Base-by-base conservation (phyloP, 2,329 filamentous ascomycete species). In the Chrysosporium queenslandicum region DNA sequence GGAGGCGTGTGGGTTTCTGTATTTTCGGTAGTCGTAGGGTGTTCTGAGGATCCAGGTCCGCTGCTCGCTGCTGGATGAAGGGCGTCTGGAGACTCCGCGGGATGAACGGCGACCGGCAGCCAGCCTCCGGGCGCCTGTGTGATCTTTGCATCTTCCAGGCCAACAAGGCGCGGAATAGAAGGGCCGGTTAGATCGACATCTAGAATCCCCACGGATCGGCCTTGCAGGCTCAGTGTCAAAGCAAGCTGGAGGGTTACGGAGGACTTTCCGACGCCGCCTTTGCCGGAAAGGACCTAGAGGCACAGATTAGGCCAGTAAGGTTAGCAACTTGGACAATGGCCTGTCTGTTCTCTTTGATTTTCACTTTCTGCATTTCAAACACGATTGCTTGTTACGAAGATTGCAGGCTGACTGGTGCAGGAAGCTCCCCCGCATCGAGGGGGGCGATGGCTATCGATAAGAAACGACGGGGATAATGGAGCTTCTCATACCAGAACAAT, bases 241-340 rank as follows among this genome's bases (percentile, higher is more conserved):
- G 92, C 92, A 14, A 98, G 82, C 68, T 98, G 92, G 1, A 91
- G 94, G 0, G 92, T 97, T n/a, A 96, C 83, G 49, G 89, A 95
- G 40, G 91, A 97, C 75, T 98, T 98, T 54, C 92, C 92, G 18
- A 98, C 92, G 61, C 92, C 92, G 64, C 92, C 92, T 78, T 98
- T 98, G 61, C 92, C 92, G 11, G 92, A 97, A 45, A 98, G 84
- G 57, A 91, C 78, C 74, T 80, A 56, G 21, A 37, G 21, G 20
- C 52, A 49, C 16, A 18, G 16, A 18, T 23, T 11, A 39, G 6
- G 18, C n/a, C 32, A 46, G 21, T n/a, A 16, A 30, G 18, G 29
- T 46, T 12, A 39, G 40, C 29, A 12, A 34, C 21, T 37, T 20
- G 3, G 27, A 27, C 27, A 29, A 18, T 37, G n/a, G n/a, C n/a